These are phyloP conservation scores for Clitopilus hobsonii DNA, from an alignment of 768 basidiomycete species.

Conservation along the genomic window DNA sequence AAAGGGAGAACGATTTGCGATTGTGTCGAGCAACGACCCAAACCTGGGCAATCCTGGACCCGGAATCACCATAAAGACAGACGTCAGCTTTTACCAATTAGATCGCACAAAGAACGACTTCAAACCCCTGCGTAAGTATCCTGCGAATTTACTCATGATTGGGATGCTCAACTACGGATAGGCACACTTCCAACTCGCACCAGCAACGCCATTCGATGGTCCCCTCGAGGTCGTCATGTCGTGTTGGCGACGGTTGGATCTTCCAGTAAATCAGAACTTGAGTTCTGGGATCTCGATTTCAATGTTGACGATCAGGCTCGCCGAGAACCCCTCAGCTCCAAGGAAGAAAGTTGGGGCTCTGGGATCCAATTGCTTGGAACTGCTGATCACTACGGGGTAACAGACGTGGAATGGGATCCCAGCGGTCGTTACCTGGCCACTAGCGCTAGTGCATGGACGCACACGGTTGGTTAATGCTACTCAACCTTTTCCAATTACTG, in stretches of 20 bases:
- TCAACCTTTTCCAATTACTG: conserved; percentile 1
- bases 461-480: conserved; percentile 57
- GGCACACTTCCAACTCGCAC: conserved; percentile 77
- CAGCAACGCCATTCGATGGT: conserved; percentile 95
- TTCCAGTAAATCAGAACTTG: conserved; percentile 91
- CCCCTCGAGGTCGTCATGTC: conserved; percentile 92
- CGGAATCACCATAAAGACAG: conserved; percentile 93
- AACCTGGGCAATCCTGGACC: conserved; percentile 88
- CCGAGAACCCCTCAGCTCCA: conserved; percentile 46
- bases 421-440: conserved; percentile 91
- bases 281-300: conserved; percentile 99
- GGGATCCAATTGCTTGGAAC: conserved; percentile 82
- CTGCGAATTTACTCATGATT: not conserved
- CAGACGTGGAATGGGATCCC: conserved; percentile 98
- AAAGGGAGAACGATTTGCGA: conserved; percentile 93
- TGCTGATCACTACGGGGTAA: conserved; percentile 95
- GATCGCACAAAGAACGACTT: conserved; percentile 94
- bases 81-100: conserved; percentile 93
- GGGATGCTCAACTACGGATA: conserved; percentile 20
- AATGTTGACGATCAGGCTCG: conserved; percentile 52
- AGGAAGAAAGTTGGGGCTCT: conserved; percentile 72
- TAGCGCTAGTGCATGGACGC: conserved; percentile 92
- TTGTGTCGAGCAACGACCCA: conserved; percentile 91
- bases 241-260: conserved; percentile 95
- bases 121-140: conserved; percentile 69